Conservation (phyloP, 306 rosid species). For the Fagus sylvatica region DNA sequence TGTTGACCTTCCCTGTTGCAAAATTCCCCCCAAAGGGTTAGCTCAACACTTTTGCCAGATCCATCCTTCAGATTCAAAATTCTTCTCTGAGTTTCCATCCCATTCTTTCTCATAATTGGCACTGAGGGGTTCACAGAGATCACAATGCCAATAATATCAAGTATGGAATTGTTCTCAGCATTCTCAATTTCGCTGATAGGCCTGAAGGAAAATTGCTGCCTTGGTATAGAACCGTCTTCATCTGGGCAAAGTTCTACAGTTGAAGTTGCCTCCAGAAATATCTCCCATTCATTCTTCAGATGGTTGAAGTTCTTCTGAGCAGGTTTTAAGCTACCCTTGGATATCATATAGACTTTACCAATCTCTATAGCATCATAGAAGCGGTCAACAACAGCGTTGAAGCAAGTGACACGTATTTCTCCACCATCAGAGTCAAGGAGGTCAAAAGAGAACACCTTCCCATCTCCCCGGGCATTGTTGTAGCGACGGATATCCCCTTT, state of each 20-base stretch:
- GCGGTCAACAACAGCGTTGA: slow-evolving; percentile 94
- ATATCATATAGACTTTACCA: slow-evolving; percentile 88
- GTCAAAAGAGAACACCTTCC: slow-evolving; percentile 94
- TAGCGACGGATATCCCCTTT: slow-evolving; percentile 96
- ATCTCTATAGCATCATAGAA: slow-evolving; percentile 77
- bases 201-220: slow-evolving; percentile 79
- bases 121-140: slow-evolving; percentile 78
- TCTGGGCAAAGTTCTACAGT: slow-evolving; percentile 79
- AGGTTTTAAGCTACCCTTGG: slow-evolving; percentile 91
- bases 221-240: slow-evolving; percentile 92
- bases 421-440: slow-evolving; percentile 98
- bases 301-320: slow-evolving; percentile 93
- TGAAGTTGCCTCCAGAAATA: slow-evolving; percentile 75
- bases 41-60: slow-evolving; percentile 79
- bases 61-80: slow-evolving; percentile 74
- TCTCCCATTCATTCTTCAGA: slow-evolving; percentile 97
- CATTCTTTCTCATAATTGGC: slow-evolving; percentile 93
- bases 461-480: slow-evolving; percentile 96
- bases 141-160: slow-evolving; percentile 86
- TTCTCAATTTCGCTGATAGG: slow-evolving; percentile 82
- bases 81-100: slow-evolving; percentile 96
- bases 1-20: slow-evolving; percentile 94
- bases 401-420: slow-evolving; percentile 91
- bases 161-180: slow-evolving; percentile 69
- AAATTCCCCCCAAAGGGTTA: slow-evolving; percentile 95